Evolutionary conservation across 1,139 yeast genomes (phyloP), one percentile per base, ranked within the genome.

Genomic region (Pichia sorboxylosa): DNA sequence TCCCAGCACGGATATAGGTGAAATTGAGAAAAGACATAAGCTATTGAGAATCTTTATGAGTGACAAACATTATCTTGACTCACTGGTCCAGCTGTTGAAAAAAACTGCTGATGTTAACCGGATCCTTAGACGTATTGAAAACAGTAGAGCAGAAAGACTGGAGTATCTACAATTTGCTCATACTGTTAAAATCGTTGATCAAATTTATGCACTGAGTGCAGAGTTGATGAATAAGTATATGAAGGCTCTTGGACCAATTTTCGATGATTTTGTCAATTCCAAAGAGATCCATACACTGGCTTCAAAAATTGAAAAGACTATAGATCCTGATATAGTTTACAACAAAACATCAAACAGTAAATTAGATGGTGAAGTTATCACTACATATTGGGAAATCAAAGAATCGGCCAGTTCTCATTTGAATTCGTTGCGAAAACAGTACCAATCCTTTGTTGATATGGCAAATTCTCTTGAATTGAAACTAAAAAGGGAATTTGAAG

Each of bases 1-100:
- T 0, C 99, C 99, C 0, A 65, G 82, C 0, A 62, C 80, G 5
- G 69, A 78, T 44, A 45, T 69, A 0, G 46, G 49, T 0, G 79
- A 70, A 39, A 73, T 90, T 16, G 52, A 54, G 17, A 47, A 52
- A 14, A 63, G 99, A 21, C 94, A 83, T 39, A 59, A 61, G 8
- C 60, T 74, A 29, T 92, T 87, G 0, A 52, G 59, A 9, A 51
- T 67, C 11, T 75, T 85, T 42, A 42, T 62, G 10, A 53, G 58
- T 3, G 59, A 72, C 36, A 49, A 54, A 0, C 43, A 49, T 0
- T 50, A 73, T 28, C 55, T 65, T 3, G 49, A 54, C 4, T 46
- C 48, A 2, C 30, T 73, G 1, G 34, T 51, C 2, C 38, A 43
- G 1, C 40, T 51, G 15, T 49, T 72, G 28, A 59, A 57, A 25